These are phyloP conservation scores for Fusarium coffeatum DNA, from an alignment of 2,329 filamentous ascomycete species.

Conservation along the genomic window DNA sequence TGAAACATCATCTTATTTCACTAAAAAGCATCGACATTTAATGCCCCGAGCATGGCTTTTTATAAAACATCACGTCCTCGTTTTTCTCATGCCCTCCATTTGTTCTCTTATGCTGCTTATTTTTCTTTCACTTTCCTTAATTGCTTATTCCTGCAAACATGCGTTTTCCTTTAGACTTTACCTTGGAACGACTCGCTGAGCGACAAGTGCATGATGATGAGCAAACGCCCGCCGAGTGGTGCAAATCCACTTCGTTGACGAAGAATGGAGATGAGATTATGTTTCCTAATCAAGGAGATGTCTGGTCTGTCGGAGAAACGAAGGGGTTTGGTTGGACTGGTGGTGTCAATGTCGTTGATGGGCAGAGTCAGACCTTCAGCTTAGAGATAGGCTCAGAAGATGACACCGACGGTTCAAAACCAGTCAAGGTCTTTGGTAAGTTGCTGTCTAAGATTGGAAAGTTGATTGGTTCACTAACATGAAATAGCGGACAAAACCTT, in stretches of 20 bases:
- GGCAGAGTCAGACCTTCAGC: neutral
- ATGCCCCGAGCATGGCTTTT: neutral
- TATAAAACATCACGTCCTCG: neutral
- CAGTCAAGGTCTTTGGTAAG: neutral
- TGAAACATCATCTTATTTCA: conserved; percentile 18
- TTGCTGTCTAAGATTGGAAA: accelerated
- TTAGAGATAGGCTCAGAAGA: neutral
- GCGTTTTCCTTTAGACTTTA: neutral
- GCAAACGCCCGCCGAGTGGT: neutral
- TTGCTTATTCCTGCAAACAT: neutral
- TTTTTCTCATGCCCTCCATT: neutral
- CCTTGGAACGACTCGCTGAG: neutral
- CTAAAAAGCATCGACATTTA: conserved; percentile 7
- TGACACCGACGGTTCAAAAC: neutral
- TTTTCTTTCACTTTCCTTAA: neutral
- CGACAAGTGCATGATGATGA: neutral
- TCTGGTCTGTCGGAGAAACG: conserved; percentile 3
- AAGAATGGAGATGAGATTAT: conserved; percentile 1
- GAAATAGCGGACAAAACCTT: neutral
- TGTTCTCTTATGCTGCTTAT: neutral
- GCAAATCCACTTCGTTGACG: neutral
- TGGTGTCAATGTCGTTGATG: neutral
- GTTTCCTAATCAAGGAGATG: conserved; percentile 1
- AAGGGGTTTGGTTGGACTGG: conserved; percentile 4
- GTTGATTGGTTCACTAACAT: neutral